phyloP scores from a whole-genome alignment of 345 rosid genomes.

The Balakata baccata region DNA sequence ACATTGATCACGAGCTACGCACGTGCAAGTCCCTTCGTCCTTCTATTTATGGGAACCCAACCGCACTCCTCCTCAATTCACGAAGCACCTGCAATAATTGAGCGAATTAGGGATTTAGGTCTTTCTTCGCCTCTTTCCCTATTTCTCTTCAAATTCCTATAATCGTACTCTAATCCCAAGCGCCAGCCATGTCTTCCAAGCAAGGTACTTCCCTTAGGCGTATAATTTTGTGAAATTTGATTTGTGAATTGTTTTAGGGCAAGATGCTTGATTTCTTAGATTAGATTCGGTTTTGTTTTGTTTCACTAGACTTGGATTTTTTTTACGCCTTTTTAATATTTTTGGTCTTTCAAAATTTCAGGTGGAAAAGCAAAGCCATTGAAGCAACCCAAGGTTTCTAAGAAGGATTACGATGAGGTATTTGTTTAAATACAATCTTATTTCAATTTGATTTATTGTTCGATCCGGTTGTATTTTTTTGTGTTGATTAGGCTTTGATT shows the following conservation, averaged over 20 bases:
- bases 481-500: not conserved
- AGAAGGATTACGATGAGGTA: constrained; percentile 86
- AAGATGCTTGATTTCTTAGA: not conserved
- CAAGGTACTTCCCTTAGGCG: constrained; percentile 34
- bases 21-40: not conserved
- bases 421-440: not conserved
- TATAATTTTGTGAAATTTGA: not conserved
- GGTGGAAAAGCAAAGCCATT: constrained; percentile 87
- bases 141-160: not conserved
- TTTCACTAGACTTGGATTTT: not conserved
- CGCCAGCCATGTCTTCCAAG: constrained; percentile 52
- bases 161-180: constrained; percentile 22
- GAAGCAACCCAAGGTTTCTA: constrained; percentile 66
- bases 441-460: not conserved
- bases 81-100: not conserved
- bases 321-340: not conserved
- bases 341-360: constrained; percentile 17
- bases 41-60: not conserved
- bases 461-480: not conserved
- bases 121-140: constrained; percentile 1
- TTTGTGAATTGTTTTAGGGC: not conserved
- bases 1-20: constrained; percentile 4
- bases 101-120: constrained; percentile 27
- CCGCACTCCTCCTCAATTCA: not conserved
- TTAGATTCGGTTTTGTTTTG: not conserved